Evolutionary conservation across 768 basidiomycete genomes (phyloP), one percentile per base, ranked within the genome.

Genomic region (Pulveroboletus sp.): DNA sequence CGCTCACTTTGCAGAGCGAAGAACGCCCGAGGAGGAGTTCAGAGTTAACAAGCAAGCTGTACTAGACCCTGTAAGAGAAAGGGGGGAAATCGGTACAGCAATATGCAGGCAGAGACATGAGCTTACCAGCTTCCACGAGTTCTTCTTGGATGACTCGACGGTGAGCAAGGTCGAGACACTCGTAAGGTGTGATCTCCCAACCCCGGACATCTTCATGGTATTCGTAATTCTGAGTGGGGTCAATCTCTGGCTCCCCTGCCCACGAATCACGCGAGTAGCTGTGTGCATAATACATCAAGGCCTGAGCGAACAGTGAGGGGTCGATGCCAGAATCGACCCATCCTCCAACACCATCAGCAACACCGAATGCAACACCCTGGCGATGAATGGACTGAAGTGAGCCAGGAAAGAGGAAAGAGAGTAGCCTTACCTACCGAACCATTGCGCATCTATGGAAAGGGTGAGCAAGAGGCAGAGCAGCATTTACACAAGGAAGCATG

Each of bases 271-370:
- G 76, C 10, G 84, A 80, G 63, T 84, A 87, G 40, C 80, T 77
- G 64, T 86, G 80, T 3, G 89, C 83, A 67, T 89, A 84, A 67
- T 84, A 93, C 88, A 94, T 93, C 44, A 97, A 72, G 0, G 89
- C 81, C 69, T 96, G 93, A 1, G 92, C 84, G 72, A 94, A 97
- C 39, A 94, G 72, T 0, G 91, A 84, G 1, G 91, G 91, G 68
- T 96, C 92, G 46, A 90, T 79, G 14, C 90, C 87, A 26, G 80
- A 79, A 33, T 84, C 80, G 42, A 81, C 78, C 94, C 94, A 97
- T 17, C 93, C 93, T 2, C 93, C 93, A 5, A 96, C 93, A 17
- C 93, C 93, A 59, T 97, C 93, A 35, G 93, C 89, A 5, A 96
- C 80, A 33, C 90, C 92, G 46, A 96, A 75, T 2, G 86, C 79